These are phyloP conservation scores for Ceratonia siliqua DNA, from an alignment of 306 rosid genomes.

Conservation along the genomic window DNA sequence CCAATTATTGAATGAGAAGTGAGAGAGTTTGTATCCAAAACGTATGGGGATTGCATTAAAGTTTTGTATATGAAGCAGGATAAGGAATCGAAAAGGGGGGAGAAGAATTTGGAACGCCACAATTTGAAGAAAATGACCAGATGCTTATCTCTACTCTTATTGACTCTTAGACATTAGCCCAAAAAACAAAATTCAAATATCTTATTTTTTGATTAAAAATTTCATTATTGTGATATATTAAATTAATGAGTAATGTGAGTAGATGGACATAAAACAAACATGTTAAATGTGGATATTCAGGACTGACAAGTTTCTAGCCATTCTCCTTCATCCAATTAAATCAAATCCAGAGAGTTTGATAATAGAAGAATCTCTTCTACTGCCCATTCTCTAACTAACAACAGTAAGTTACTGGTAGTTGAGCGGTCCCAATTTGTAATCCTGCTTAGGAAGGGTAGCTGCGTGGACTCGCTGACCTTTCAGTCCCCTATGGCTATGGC, in stretches of 20 bases:
- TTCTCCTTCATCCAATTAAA: neutral
- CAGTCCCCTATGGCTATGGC: neutral
- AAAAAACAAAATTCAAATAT: too few species aligned
- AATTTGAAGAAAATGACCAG: too few species aligned
- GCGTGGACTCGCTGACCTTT: neutral
- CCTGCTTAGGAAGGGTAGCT: constrained; percentile 22
- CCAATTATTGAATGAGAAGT: constrained; percentile 63
- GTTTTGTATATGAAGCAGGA: constrained; percentile 64
- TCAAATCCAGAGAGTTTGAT: neutral
- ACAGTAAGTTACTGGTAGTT: constrained; percentile 18
- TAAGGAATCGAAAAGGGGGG: too few species aligned
- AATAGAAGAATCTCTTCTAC: neutral
- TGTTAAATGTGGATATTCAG: too few species aligned
- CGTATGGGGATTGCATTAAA: constrained; percentile 62
- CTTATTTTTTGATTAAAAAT: too few species aligned
- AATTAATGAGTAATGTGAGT: too few species aligned
- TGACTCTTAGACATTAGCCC: too few species aligned
- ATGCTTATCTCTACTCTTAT: too few species aligned
- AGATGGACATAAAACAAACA: too few species aligned
- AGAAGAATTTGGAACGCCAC: too few species aligned
- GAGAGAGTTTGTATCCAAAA: constrained; percentile 40
- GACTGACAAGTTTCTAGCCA: neutral
- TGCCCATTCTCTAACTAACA: neutral
- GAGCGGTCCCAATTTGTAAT: neutral
- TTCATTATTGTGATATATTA: too few species aligned